Base-by-base conservation (phyloP, 148 eudicot genomes). In the Chenopodium formosanum region DNA sequence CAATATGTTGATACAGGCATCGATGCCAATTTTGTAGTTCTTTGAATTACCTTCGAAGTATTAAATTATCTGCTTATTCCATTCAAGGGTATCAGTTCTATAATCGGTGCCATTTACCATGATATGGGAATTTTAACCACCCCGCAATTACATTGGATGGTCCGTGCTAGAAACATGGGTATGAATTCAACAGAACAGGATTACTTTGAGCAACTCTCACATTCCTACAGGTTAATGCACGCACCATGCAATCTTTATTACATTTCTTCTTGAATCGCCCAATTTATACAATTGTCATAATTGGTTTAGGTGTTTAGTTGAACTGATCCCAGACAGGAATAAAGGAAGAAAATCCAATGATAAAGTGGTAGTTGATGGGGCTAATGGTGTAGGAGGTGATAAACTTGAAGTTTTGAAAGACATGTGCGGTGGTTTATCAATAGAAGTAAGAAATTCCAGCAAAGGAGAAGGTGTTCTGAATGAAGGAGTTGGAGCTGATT, bases 81-180 rank as follows among this genome's bases (percentile, higher is more conserved):
- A 81, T 79, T 87, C 65, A 78, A 96, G 99, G 99, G 99, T 79
- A 89, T 96, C 78, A 82, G 74, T 71, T 91, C 98, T 52, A 82
- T 96, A 76, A 79, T 87, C 60, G 90, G 95, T 78, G 92, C 92
- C 67, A 84, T 83, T 87, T 88, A 84, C 64, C 86, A 84, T 82
- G 93, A 94, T 85, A 88, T 92, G 94, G 99, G 98, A 82, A 84
- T 94, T 77, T 79, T 96, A 37, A 94, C 99, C 63, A 91, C 99
- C 71, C 99, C 99, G 40, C 98, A 92, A 80, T 87, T 96, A 75
- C 99, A 96, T 80, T 96, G 99, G 99, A 96, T 94, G 99, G 99
- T 96, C 71, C 99, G 98, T 85, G 93, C 90, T 23, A 91, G 88
- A 83, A 96, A 96, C 80, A 88, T 89, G 84, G 97, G 92, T 76